Base-by-base conservation (phyloP, 345 rosid species). In the Raphanus sativus region DNA sequence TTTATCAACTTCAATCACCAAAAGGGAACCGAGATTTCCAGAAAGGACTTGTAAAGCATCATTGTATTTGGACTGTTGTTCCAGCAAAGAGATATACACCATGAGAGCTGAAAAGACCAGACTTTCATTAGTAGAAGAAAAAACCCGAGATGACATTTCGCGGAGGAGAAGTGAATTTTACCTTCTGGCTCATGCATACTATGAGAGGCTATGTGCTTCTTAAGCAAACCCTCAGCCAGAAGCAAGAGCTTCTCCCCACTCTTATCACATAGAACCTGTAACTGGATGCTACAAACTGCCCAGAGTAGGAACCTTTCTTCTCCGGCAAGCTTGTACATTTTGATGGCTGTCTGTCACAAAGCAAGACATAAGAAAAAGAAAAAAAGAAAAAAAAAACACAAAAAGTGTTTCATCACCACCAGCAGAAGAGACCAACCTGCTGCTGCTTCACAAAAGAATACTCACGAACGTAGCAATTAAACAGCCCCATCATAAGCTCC, bases 121-220 rank as follows among this genome's bases (percentile, higher is more conserved):
- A 73, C 26, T 68, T 34, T 5, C 67, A 75, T 74, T 24, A 70
- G 70, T 64, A 16, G 17, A 64, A 70, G 59, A 21, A 21, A 69
- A 62, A 69, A 12, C 32, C 25, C 12, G 15, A 52, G 16, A 52
- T 68, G 66, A n/a, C 21, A 50, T 50, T 50, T 3, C n/a, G 1
- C 5, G 55, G 55, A 32, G 32, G 32, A 56, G 8, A 79, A 24
- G 34, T 32, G 62, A 34, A 45, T 15, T 70, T 70, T 40, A 75
- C 99, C 99, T 88, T 95, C 99, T 15, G 98, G 99, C 82, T 93
- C 98, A 78, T 93, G 99, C 89, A 95, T 86, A 81, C 96, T 87
- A 78, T 93, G 98, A 62, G 97, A 81, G 52, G 86, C 85, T 77
- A 89, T 84, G 76, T 95, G 99, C 90, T 91, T 95, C 88, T 90